Conservation (phyloP, 306 rosid genomes). For the Canavalia ensiformis region DNA sequence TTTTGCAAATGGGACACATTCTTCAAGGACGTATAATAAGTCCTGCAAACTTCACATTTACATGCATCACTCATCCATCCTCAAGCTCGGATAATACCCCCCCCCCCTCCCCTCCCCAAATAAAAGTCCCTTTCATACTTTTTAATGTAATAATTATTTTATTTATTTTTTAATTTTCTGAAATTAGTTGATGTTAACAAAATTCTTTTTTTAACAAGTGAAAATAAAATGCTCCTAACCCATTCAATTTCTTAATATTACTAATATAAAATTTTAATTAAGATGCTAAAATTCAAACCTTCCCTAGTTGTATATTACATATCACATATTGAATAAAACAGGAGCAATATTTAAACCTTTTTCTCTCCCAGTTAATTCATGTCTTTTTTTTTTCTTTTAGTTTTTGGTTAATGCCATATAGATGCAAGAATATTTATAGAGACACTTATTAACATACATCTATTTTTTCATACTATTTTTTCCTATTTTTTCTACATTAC, state of each 20-base stretch:
- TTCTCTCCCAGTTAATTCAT: background rate
- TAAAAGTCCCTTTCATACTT: background rate
- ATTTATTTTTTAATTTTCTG: no score
- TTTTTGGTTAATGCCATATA: background rate
- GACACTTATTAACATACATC: no score
- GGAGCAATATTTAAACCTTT: background rate
- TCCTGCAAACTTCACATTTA: constrained; percentile 42
- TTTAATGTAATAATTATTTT: background rate
- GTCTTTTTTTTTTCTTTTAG: background rate
- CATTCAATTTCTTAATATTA: background rate
- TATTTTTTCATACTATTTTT: no score
- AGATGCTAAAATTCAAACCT: no score
- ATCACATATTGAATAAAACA: background rate
- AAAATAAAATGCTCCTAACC: background rate
- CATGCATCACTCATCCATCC: constrained; percentile 48
- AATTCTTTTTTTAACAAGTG: background rate
- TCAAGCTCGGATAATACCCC: background rate
- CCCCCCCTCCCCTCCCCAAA: no score
- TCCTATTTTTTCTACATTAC: no score
- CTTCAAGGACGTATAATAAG: constrained; percentile 44
- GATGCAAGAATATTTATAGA: background rate
- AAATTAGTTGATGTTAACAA: no score
- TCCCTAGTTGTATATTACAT: no score
- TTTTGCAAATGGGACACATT: constrained; percentile 49
- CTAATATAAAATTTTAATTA: background rate